phyloP scores from a whole-genome alignment of 495 filamentous ascomycete genomes.

The Pyronema omphalodes region DNA sequence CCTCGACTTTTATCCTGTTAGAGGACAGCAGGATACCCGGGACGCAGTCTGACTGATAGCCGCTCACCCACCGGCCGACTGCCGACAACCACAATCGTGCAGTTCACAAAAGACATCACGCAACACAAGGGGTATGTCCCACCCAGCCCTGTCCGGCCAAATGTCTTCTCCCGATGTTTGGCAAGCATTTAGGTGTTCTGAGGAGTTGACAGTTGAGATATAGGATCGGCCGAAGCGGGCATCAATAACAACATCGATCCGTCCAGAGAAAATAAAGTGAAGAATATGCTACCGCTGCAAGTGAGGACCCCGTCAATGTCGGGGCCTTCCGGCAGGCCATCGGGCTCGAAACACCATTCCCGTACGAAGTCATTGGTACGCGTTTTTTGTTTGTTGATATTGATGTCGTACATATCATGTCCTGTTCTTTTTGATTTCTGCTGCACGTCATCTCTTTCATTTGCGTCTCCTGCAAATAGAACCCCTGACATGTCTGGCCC shows the following conservation, averaged over 20 bases:
- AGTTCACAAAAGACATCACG: background rate
- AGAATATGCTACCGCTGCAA: no score
- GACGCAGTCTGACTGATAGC: background rate
- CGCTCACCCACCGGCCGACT: background rate
- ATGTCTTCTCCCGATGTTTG: no score
- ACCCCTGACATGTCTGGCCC: background rate
- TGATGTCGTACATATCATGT: background rate
- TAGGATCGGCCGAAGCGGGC: no score
- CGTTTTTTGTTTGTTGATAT: background rate
- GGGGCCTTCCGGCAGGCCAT: background rate
- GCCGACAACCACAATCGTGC: background rate
- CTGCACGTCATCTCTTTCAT: background rate
- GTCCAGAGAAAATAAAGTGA: no score
- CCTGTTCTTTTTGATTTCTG: background rate
- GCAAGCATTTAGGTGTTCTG: no score
- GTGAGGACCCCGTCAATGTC: background rate
- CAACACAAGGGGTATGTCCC: background rate
- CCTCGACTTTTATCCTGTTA: background rate
- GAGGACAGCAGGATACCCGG: background rate
- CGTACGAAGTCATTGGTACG: slow-evolving; percentile 1
- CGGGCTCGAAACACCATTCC: background rate
- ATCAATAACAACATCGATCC: no score
- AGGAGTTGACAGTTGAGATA: no score
- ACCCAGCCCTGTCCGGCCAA: no score
- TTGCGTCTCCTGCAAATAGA: background rate